These are phyloP conservation scores for Hevea brasiliensis DNA, from an alignment of 345 rosid genomes.

Conservation along the genomic window DNA sequence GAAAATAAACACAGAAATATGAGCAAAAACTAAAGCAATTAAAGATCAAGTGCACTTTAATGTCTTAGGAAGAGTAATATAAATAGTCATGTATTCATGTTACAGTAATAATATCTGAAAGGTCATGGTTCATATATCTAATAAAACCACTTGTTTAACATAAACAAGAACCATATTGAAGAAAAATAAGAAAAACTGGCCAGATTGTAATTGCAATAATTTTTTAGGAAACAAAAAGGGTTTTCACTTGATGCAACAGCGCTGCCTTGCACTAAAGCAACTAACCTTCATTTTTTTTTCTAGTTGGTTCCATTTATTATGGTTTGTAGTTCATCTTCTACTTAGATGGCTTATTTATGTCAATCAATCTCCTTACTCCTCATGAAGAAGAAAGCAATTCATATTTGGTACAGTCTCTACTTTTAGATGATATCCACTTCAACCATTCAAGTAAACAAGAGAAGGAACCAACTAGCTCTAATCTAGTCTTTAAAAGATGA, in stretches of 20 bases:
- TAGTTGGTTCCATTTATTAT: neutral
- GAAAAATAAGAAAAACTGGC: neutral
- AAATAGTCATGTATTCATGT: neutral
- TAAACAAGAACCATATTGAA: neutral
- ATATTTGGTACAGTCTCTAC: neutral
- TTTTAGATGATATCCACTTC: neutral
- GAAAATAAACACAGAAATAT: neutral
- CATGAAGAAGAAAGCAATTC: neutral
- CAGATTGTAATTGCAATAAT: neutral
- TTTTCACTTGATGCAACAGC: neutral
- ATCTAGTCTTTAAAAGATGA: neutral
- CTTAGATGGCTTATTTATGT: neutral
- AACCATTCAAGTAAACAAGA: neutral
- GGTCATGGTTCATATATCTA: neutral
- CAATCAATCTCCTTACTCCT: neutral
- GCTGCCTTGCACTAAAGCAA: conserved; percentile 1
- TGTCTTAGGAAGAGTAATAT: neutral
- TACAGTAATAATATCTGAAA: neutral
- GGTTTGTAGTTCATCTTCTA: neutral
- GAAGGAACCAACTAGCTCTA: neutral
- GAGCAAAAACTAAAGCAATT: neutral
- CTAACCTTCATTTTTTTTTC: no score
- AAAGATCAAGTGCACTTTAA: neutral
- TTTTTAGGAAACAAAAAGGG: neutral
- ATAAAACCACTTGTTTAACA: neutral